These are phyloP conservation scores for Lactarius sp. DNA, from an alignment of 768 basidiomycete genomes.

Conservation along the genomic window DNA sequence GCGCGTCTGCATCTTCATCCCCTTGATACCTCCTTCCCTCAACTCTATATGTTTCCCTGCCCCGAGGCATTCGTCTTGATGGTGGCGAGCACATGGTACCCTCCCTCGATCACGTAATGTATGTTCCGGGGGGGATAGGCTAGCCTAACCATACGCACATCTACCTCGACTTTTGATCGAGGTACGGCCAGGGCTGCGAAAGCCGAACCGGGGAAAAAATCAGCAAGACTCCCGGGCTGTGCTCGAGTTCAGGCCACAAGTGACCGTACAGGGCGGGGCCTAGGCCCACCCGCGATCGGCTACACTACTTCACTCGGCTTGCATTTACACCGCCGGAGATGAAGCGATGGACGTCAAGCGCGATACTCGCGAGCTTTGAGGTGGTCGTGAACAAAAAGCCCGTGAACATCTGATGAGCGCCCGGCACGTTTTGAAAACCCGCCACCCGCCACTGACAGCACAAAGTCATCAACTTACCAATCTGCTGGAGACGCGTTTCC, in stretches of 20 bases:
- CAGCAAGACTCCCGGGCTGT: neutral
- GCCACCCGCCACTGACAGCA: conserved; percentile 15
- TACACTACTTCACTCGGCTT: conserved; percentile 4
- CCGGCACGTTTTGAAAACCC: neutral
- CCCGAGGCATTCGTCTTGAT: conserved; percentile 8
- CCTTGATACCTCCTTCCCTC: neutral
- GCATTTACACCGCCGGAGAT: neutral
- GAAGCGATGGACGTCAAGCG: neutral
- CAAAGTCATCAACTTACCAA: conserved; percentile 18
- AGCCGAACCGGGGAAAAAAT: neutral
- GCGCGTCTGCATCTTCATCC: neutral
- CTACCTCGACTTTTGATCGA: neutral
- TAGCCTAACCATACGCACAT: neutral
- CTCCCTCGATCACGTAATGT: conserved; percentile 2
- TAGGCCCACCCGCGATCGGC: neutral
- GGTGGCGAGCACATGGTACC: neutral
- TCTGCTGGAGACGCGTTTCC: conserved; percentile 14
- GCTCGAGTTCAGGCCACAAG: neutral
- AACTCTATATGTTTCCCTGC: conserved; percentile 10
- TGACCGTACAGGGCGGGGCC: neutral
- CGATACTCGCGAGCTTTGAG: neutral
- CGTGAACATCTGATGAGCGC: conserved; percentile 17
- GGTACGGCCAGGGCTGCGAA: neutral
- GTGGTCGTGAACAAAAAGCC: neutral
- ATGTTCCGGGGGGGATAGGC: neutral